phyloP scores from a whole-genome alignment of 73 alveolate genomes.

The Effrenium voratum region DNA sequence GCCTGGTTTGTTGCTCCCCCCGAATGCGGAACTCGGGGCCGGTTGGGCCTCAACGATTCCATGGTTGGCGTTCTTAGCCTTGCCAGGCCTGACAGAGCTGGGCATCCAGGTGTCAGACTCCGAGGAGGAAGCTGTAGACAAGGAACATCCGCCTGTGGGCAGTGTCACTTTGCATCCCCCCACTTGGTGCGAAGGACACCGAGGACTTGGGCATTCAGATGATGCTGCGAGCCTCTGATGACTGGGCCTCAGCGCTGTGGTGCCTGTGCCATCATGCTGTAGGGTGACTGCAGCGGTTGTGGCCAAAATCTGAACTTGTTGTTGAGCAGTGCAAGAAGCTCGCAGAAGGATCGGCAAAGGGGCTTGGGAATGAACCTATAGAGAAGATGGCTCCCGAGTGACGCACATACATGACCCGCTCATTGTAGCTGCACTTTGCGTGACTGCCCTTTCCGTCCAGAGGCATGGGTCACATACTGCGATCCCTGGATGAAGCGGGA shows the following conservation, averaged over 20 bases:
- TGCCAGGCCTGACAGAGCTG: constrained; percentile 9
- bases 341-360: no score
- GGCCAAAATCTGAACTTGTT: no score
- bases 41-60: background rate
- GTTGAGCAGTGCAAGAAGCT: no score
- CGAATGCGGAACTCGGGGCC: background rate
- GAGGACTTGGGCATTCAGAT: constrained; percentile 79
- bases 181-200: constrained; percentile 9
- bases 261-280: no score
- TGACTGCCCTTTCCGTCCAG: background rate
- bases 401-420: no score
- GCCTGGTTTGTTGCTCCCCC: background rate
- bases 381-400: no score
- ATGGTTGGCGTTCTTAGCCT: background rate
- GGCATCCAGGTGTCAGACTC: background rate
- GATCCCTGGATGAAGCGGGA: constrained; percentile 93
- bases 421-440: no score
- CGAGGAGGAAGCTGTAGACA: constrained; percentile 51
- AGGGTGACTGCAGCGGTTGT: no score
- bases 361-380: no score
- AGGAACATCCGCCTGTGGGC: background rate
- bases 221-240: constrained; percentile 89
- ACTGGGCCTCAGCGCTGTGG: no score
- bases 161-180: background rate
- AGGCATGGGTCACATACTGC: constrained; percentile 82